Evolutionary conservation across 1,284 basidiomycete genomes (phyloP).

Genomic region (Apiotrichum mycotoxinovorans): DNA sequence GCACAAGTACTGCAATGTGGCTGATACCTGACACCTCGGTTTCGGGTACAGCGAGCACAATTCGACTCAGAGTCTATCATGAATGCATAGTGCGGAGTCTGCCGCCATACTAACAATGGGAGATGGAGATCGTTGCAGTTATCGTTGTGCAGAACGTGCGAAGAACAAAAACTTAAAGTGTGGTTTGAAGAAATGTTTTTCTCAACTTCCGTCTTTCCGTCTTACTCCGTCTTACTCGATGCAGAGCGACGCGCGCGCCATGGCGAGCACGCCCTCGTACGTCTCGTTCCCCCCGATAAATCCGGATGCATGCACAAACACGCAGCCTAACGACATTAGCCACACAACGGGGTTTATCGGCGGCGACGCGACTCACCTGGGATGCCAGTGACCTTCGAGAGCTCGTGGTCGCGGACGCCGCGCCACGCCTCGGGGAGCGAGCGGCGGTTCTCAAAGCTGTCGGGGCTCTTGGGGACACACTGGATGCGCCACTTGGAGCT

Average conservation of each 20-base stretch:
- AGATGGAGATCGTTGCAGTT: too few species aligned
- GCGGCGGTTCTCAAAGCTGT: conserved; percentile 87
- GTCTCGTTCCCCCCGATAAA: conserved; percentile 97
- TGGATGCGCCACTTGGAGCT: conserved; percentile 85
- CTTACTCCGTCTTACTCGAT: conserved; percentile 4
- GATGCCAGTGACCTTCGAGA: conserved; percentile 72
- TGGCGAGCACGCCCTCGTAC: conserved; percentile 75
- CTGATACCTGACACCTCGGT: too few species aligned
- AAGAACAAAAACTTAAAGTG: too few species aligned
- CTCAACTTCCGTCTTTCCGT: too few species aligned
- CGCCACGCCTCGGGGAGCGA: conserved; percentile 90
- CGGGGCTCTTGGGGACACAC: conserved; percentile 76
- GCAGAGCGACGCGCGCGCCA: conserved; percentile 57
- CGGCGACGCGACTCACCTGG: conserved; percentile 47
- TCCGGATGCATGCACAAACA: conserved; percentile 92
- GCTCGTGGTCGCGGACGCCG: conserved; percentile 77
- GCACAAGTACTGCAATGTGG: too few species aligned
- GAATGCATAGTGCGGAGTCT: too few species aligned
- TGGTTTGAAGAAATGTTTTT: too few species aligned
- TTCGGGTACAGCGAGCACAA: too few species aligned
- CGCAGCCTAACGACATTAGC: conserved; percentile 53
- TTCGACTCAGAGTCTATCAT: too few species aligned
- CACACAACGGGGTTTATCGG: not conserved
- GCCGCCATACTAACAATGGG: too few species aligned
- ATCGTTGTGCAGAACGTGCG: too few species aligned